Evolutionary conservation across 164 flowering plant species (phyloP).

Genomic region (Magnolia changhungtana): DNA sequence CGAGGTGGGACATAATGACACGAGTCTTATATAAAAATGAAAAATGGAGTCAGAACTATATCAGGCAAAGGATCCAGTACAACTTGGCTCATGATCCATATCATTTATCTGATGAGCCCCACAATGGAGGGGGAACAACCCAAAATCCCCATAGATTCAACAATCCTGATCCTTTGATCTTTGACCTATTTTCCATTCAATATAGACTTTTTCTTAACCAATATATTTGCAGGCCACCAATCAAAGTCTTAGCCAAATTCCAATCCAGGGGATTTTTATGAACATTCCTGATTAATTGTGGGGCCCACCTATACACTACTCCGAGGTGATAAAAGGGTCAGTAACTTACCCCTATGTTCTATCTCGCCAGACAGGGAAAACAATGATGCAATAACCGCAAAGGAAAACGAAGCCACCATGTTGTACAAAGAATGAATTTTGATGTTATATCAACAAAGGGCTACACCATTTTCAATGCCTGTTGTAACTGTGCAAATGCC

Average conservation of each 20-base stretch:
- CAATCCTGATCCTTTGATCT: neutral
- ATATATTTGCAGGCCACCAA: neutral
- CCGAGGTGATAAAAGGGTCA: neutral
- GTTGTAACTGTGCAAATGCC: conserved; percentile 69
- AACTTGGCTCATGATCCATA: no score
- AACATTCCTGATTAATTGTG: neutral
- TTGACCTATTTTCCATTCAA: neutral
- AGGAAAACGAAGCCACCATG: neutral
- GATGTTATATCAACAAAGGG: neutral
- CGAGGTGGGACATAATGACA: neutral
- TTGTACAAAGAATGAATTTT: neutral
- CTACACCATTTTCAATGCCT: conserved; percentile 76
- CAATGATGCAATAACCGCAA: neutral
- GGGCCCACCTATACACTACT: neutral
- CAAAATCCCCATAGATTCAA: no score
- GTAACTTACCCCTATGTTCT: neutral
- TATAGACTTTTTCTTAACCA: neutral
- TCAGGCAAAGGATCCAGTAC: neutral
- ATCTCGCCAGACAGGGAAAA: neutral
- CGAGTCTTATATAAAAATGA: neutral
- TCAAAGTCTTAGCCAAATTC: neutral
- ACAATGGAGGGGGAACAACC: no score
- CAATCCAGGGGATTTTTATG: neutral
- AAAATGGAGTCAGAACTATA: neutral
- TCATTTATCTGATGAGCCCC: no score